Base-by-base conservation (phyloP, 139 green algal genomes). In the Eudorina sp. region DNA sequence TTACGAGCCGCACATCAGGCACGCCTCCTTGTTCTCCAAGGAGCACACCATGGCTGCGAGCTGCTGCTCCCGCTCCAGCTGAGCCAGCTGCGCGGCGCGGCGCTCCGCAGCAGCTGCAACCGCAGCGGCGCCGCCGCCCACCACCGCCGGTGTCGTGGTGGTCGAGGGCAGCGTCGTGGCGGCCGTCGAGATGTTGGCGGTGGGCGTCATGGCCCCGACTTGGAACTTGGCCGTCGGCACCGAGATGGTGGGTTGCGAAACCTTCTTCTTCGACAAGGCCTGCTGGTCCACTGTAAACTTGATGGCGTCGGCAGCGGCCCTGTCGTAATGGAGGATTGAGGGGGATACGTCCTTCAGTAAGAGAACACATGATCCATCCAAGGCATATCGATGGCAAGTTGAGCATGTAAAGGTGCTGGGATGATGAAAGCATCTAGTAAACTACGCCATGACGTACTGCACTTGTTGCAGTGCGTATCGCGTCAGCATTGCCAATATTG, bases 211-310 rank as follows among this genome's bases (percentile, higher is more conserved):
- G 46, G 77, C 76, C 31, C 70, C 77, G 0, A 53, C 40, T 11
- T 51, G 74, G 51, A 75, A 46, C 53, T 60, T 76, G 27, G 53
- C 46, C 69, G 41, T 13, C 29, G 85, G 74, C 2, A 84, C 64
- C 43, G 76, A 80, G 53, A 80, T 82, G 36, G 76, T 29, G 29
- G n/a, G 21, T 40, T 46, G 19, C n/a, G 6, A 21, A 18, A 75
- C 18, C 75, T 80, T 81, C 53, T 93, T 95, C 36, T 78, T 83
- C 81, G 89, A 90, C 11, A 97, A 92, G 2, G 92, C 84, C 34
- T 82, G 89, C 90, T 98, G 93, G 90, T 99, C 98, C 21, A 99
- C 98, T 2, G 98, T 99, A 93, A 99, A 99, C 96, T 99, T 99
- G 94, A 99, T 99, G 89, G 98, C 98, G 83, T 99, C 98, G 3